These are phyloP conservation scores for Curvularia sp. DNA, from an alignment of 2,329 filamentous ascomycete species.

Conservation along the genomic window DNA sequence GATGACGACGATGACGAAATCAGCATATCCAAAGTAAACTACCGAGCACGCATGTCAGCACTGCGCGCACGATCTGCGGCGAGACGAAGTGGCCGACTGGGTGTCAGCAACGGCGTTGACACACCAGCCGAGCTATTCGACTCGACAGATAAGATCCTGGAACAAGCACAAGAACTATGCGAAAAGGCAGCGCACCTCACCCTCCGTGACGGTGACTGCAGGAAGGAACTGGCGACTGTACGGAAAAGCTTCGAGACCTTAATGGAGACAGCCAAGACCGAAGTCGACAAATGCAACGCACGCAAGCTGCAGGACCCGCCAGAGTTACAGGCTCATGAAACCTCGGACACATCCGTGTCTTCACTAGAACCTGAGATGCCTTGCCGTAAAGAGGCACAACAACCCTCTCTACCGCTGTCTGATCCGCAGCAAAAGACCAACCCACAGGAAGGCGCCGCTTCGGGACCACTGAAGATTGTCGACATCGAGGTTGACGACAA, in stretches of 20 bases:
- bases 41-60: conserved; percentile 45
- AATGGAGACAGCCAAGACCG: conserved; percentile 62
- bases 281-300: conserved; percentile 36
- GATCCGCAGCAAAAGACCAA: conserved; percentile 16
- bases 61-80: conserved; percentile 38
- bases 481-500: conserved; percentile 50
- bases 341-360: conserved; percentile 26
- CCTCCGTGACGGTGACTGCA: conserved; percentile 84
- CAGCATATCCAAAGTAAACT: conserved; percentile 45
- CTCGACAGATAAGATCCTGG: conserved; percentile 76
- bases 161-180: conserved; percentile 80
- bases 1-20: conserved; percentile 37
- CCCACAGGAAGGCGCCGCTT: conserved; percentile 10
- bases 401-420: conserved; percentile 18
- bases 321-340: conserved; percentile 24
- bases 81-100: conserved; percentile 20
- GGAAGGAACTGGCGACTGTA: conserved; percentile 75
- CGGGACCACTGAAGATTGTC: conserved; percentile 29
- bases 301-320: conserved; percentile 24
- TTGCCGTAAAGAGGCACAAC: conserved; percentile 27
- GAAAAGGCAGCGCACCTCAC: conserved; percentile 90
- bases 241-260: conserved; percentile 70
- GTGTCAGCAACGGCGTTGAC: conserved; percentile 15
- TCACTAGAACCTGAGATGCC: conserved; percentile 24
- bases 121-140: conserved; percentile 57